These are phyloP conservation scores for Penicillium sp. DNA, from an alignment of 2,329 filamentous ascomycete species.

Conservation along the genomic window DNA sequence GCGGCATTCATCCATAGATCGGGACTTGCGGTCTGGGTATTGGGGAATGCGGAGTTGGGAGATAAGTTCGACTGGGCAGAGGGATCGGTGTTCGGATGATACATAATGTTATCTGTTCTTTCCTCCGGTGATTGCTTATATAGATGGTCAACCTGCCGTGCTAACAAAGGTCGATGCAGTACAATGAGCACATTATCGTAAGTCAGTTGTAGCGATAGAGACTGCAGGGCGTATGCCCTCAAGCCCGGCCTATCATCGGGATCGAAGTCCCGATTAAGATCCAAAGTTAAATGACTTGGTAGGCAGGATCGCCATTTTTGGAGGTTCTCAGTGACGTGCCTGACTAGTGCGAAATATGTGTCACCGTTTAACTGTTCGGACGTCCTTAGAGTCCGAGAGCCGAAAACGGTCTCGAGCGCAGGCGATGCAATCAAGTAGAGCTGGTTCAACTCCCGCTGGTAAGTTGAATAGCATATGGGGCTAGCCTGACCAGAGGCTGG, in stretches of 20 bases:
- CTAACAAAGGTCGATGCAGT: slow-evolving; percentile 37
- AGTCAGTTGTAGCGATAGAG: slow-evolving; percentile 38
- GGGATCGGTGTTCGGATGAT: neutral
- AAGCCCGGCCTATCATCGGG: slow-evolving; percentile 2
- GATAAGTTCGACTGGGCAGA: neutral
- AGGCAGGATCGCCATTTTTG: slow-evolving; percentile 15
- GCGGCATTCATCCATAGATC: slow-evolving; percentile 30
- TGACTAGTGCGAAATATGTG: slow-evolving; percentile 14
- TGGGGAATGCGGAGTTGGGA: slow-evolving; percentile 3
- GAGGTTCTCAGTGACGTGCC: slow-evolving; percentile 14
- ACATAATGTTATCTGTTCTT: neutral
- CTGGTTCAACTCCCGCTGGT: slow-evolving; percentile 20
- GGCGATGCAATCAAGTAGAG: slow-evolving; percentile 21
- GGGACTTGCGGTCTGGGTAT: slow-evolving; percentile 9
- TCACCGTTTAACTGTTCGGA: slow-evolving; percentile 16
- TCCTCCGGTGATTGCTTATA: slow-evolving; percentile 3
- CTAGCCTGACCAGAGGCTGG: neutral
- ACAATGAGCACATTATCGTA: slow-evolving; percentile 40
- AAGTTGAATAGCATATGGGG: slow-evolving; percentile 18
- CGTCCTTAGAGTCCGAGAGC: slow-evolving; percentile 16
- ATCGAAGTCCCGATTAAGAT: slow-evolving; percentile 16
- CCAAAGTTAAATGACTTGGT: slow-evolving; percentile 14
- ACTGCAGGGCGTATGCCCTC: slow-evolving; percentile 28
- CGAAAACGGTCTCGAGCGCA: slow-evolving; percentile 20
- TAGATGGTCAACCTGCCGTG: slow-evolving; percentile 30